Conservation (phyloP, 768 basidiomycete genomes). For the Termitomyces sp. region DNA sequence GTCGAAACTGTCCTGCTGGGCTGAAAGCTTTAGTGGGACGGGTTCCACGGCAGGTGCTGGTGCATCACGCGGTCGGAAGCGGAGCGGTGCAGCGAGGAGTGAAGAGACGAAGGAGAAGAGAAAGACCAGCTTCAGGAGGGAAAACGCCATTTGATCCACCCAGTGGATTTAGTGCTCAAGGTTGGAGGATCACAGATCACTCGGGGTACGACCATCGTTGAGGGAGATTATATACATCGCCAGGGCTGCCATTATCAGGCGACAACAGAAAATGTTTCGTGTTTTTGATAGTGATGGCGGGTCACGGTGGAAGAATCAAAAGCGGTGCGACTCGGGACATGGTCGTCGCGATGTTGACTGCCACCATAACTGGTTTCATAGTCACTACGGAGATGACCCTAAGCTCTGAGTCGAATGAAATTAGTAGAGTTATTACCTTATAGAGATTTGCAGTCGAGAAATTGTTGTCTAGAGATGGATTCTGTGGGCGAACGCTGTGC, state of each 20-base stretch:
- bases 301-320: not conserved
- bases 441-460: not conserved
- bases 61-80: slow-evolving; percentile 2
- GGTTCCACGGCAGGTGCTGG: slow-evolving; percentile 1
- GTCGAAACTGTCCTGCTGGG: slow-evolving; percentile 14
- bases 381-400: not conserved
- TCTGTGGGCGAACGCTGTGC: not conserved
- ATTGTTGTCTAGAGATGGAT: not conserved
- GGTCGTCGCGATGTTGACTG: not conserved
- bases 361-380: not conserved
- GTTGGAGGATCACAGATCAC: slow-evolving; percentile 16
- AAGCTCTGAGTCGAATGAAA: not conserved
- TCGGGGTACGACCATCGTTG: slow-evolving; percentile 5
- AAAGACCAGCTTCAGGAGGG: slow-evolving; percentile 15
- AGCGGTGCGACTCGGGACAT: not conserved
- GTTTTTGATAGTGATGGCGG: slow-evolving; percentile 7
- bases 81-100: slow-evolving; percentile 12
- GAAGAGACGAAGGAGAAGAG: slow-evolving; percentile 2
- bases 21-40: slow-evolving; percentile 6
- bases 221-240: not conserved
- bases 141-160: slow-evolving; percentile 13
- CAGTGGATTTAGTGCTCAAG: slow-evolving; percentile 9
- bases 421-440: not conserved
- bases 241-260: not conserved
- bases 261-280: not conserved